Conservation (phyloP, 2,329 filamentous ascomycete species). For the Cladosporium sp. region DNA sequence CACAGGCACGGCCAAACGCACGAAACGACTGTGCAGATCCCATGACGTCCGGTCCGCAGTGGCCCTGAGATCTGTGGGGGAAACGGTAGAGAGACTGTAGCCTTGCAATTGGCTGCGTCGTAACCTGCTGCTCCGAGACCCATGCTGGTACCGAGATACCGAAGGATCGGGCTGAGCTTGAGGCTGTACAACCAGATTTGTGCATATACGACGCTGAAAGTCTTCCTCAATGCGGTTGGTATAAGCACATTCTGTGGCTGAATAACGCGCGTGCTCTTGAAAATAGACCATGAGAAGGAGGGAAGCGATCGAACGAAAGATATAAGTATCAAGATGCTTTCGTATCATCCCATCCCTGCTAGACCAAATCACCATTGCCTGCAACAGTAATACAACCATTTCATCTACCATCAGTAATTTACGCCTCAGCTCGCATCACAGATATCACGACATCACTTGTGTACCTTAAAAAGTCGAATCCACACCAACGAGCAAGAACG, state of each 20-base stretch:
- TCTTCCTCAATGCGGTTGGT: not conserved
- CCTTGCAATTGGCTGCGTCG: not conserved
- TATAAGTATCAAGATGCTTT: not conserved
- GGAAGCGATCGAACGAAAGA: not conserved
- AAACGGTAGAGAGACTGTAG: not conserved
- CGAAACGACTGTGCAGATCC: not conserved
- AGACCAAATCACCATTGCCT: too few species aligned
- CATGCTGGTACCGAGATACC: not conserved
- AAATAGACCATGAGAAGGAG: too few species aligned
- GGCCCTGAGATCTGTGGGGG: not conserved
- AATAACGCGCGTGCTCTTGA: not conserved
- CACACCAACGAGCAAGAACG: too few species aligned
- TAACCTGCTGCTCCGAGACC: not conserved
- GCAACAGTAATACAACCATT: too few species aligned
- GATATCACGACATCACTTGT: too few species aligned
- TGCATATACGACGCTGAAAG: not conserved
- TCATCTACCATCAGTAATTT: too few species aligned
- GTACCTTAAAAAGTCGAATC: too few species aligned
- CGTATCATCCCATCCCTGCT: too few species aligned
- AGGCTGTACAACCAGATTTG: not conserved
- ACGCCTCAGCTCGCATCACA: too few species aligned
- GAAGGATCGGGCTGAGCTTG: not conserved
- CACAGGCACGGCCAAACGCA: not conserved
- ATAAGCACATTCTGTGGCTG: not conserved
- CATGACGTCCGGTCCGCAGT: not conserved